Evolutionary conservation across 495 filamentous ascomycete species (phyloP).

Genomic region (Tuber borchii): DNA sequence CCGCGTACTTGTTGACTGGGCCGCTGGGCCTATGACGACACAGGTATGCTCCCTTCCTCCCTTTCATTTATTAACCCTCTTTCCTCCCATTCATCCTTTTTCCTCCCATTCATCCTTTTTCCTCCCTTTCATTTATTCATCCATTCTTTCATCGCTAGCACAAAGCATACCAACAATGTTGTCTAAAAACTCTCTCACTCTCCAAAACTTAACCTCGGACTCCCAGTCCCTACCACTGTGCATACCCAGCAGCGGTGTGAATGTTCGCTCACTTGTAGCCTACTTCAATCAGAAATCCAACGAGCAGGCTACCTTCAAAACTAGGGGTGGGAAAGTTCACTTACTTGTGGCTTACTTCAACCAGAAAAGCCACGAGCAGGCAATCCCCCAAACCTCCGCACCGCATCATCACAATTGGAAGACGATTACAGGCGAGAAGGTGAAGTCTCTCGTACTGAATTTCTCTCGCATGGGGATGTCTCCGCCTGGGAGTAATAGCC

Average conservation of each 20-base stretch:
- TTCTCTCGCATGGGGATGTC: slow-evolving; percentile 9
- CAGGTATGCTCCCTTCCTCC: neutral
- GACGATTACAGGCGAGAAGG: slow-evolving; percentile 30
- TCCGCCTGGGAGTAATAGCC: slow-evolving; percentile 7
- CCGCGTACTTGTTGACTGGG: neutral
- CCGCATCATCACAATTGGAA: slow-evolving; percentile 12
- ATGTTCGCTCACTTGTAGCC: slow-evolving; percentile 30
- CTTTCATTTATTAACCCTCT: no score
- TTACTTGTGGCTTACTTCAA: slow-evolving; percentile 37
- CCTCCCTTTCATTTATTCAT: neutral
- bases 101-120: no score
- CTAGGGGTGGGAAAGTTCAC: no score
- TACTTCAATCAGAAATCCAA: slow-evolving; percentile 32
- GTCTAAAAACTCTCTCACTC: neutral
- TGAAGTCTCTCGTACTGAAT: slow-evolving; percentile 26
- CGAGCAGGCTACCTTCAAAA: no score
- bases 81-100: no score
- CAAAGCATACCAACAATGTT: neutral
- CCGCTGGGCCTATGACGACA: neutral
- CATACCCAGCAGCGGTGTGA: slow-evolving; percentile 15
- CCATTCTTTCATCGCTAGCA: neutral
- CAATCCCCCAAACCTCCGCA: neutral
- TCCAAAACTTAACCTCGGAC: slow-evolving; percentile 15
- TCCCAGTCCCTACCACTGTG: slow-evolving; percentile 28
- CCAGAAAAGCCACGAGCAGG: slow-evolving; percentile 11